These are phyloP conservation scores for Leucocoprinus sp. DNA, from an alignment of 768 basidiomycete species.

Conservation along the genomic window DNA sequence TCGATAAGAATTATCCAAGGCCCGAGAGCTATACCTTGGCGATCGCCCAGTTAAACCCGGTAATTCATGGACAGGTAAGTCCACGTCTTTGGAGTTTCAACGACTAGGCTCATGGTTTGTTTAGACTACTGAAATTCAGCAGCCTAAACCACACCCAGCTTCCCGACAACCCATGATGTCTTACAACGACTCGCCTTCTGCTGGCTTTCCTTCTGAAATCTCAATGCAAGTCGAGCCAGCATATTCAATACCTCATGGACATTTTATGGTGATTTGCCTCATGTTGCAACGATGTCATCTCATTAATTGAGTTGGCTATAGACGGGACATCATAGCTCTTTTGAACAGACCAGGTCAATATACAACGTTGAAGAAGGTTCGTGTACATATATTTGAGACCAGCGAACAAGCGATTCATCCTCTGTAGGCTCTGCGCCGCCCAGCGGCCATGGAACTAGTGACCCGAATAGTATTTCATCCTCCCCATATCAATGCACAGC, in stretches of 20 bases:
- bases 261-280: background rate
- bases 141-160: background rate
- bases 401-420: too few relatives aligned
- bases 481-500: constrained; percentile 2
- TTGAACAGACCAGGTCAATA: constrained; percentile 4
- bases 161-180: background rate
- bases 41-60: background rate
- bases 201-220: background rate
- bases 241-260: background rate
- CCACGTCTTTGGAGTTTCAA: background rate
- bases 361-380: constrained; percentile 8
- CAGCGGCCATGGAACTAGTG: background rate
- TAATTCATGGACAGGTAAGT: constrained; percentile 1
- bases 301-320: background rate
- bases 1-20: background rate
- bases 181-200: background rate
- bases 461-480: constrained; percentile 2
- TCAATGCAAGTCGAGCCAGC: background rate
- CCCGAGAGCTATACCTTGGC: background rate
- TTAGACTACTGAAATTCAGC: background rate
- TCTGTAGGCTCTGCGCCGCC: too few relatives aligned
- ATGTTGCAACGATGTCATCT: background rate
- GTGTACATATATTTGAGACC: background rate
- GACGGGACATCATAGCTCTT: background rate
- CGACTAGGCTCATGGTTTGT: background rate